Percentiles rank a stretch among this genome's conserved stretches.
phyloP scores from a whole-genome alignment of 352 stramenopile species.

The Phytophthora meadii region DNA sequence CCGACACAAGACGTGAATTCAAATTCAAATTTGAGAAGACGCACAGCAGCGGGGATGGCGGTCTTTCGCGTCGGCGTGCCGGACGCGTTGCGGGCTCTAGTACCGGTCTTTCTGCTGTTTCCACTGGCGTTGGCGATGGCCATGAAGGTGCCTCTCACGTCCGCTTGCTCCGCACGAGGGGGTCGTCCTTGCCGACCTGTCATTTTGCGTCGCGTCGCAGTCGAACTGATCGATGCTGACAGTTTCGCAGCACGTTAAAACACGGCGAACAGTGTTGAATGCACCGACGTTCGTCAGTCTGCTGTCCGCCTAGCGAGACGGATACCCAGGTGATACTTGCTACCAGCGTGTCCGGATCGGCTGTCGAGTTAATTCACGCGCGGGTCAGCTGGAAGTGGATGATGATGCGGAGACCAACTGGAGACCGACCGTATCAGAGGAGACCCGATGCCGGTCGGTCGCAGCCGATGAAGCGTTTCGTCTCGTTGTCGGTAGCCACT shows the following conservation, averaged over 20 bases:
- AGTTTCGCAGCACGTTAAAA: not conserved
- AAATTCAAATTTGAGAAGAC: not conserved
- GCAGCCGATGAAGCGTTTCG: constrained; percentile 1
- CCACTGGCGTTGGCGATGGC: constrained; percentile 8
- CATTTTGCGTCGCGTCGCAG: constrained; percentile 13
- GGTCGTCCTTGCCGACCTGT: constrained; percentile 14
- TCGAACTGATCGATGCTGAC: not conserved
- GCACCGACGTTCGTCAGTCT: not conserved
- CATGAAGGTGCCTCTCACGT: constrained; percentile 15
- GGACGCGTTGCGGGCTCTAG: constrained; percentile 12
- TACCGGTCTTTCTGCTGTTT: constrained; percentile 7
- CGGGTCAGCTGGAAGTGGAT: constrained; percentile 10
- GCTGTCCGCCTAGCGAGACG: constrained; percentile 1
- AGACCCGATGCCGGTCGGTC: not conserved
- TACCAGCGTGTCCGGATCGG: not conserved
- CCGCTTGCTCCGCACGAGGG: constrained; percentile 5
- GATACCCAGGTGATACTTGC: not conserved
- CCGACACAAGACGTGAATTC: not conserved
- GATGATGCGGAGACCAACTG: constrained; percentile 22
- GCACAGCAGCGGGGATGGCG: constrained; percentile 30
- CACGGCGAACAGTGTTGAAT: constrained; percentile 7
- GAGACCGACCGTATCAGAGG: constrained; percentile 6
- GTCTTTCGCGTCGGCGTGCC: constrained; percentile 27
- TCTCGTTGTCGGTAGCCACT: constrained; percentile 2
- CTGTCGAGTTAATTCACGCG: constrained; percentile 7